These are phyloP conservation scores for Coniosporium tulheliwenetii DNA, from an alignment of 2,329 filamentous ascomycete species.

Conservation along the genomic window DNA sequence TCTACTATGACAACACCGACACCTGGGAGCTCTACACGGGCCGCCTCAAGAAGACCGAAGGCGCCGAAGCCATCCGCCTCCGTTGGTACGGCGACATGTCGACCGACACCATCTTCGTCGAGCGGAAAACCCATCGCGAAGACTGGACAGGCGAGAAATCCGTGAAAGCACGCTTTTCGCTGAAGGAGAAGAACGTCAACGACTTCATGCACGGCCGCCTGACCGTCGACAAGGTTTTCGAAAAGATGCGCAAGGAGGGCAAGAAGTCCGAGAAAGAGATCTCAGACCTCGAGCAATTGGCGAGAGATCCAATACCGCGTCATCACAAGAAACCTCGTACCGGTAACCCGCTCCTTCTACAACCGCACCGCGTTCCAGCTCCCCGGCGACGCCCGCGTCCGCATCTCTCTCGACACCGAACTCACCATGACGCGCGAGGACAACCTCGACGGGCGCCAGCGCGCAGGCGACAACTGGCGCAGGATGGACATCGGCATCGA, in stretches of 20 bases:
- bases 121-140: constrained; percentile 94
- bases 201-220: constrained; percentile 72
- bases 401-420: constrained; percentile 93
- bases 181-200: constrained; percentile 97
- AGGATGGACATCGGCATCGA: constrained; percentile 96
- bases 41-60: constrained; percentile 92
- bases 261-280: constrained; percentile 91
- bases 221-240: constrained; percentile 78
- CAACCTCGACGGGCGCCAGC: constrained; percentile 65
- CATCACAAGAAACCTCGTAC: constrained; percentile 70
- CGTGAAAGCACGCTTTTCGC: constrained; percentile 86
- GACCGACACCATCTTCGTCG: constrained; percentile 86
- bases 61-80: constrained; percentile 87
- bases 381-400: constrained; percentile 85
- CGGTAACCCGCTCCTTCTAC: constrained; percentile 92
- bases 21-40: constrained; percentile 92
- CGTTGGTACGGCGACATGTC: constrained; percentile 98
- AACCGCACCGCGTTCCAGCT: constrained; percentile 97
- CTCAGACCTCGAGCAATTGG: constrained; percentile 75
- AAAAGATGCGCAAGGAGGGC: constrained; percentile 87
- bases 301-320: constrained; percentile 91
- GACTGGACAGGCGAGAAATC: constrained; percentile 99
- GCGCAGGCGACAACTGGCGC: constrained; percentile 82
- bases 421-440: constrained; percentile 91
- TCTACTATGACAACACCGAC: constrained; percentile 93